phyloP scores from a whole-genome alignment of 306 rosid genomes.

The Malus asiatica region DNA sequence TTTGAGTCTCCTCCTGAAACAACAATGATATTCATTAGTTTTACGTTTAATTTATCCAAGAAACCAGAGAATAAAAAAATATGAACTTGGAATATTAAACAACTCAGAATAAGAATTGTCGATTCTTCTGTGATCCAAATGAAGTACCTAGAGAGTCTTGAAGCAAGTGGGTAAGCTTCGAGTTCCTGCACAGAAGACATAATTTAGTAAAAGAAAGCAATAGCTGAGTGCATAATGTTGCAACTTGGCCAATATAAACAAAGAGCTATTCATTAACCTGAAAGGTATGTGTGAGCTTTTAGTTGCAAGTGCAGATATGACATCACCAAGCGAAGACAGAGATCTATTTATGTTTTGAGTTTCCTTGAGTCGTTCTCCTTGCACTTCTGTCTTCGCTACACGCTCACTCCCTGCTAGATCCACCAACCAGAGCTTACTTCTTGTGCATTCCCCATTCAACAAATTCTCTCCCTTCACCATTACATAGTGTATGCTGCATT shows the following conservation, averaged over 20 bases:
- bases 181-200: slow-evolving; percentile 56
- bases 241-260: not conserved
- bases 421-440: slow-evolving; percentile 93
- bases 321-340: slow-evolving; percentile 96
- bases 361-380: slow-evolving; percentile 90
- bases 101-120: not conserved
- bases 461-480: slow-evolving; percentile 97
- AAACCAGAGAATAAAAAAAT: not conserved
- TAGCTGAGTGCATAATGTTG: not conserved
- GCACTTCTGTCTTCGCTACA: slow-evolving; percentile 90
- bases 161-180: slow-evolving; percentile 96
- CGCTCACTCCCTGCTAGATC: slow-evolving; percentile 98
- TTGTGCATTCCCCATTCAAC: slow-evolving; percentile 79
- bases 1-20: slow-evolving; percentile 89
- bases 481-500: slow-evolving; percentile 80
- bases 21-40: slow-evolving; percentile 22
- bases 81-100: not conserved
- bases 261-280: slow-evolving; percentile 43
- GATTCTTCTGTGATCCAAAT: not conserved
- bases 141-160: slow-evolving; percentile 93
- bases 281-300: slow-evolving; percentile 84
- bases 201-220: not conserved
- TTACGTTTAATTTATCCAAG: not conserved
- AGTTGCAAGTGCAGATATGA: slow-evolving; percentile 90
- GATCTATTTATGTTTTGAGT: slow-evolving; percentile 93